Base-by-base conservation (phyloP, 805 yeast genomes). In the Cyberlindnera meyerae region DNA sequence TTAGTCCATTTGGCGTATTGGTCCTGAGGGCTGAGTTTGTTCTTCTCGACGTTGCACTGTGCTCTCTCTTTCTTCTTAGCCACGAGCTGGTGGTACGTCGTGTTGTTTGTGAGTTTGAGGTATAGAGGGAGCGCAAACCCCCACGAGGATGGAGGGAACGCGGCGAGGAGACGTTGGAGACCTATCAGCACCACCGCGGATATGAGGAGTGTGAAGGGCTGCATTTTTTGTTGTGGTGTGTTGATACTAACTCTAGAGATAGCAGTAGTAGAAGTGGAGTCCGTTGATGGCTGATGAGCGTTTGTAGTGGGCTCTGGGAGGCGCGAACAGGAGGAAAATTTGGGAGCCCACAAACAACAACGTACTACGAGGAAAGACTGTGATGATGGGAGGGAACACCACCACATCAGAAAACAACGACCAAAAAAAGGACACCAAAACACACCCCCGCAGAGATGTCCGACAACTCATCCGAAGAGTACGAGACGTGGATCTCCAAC, bases 1-100 rank as follows among this genome's bases (percentile, higher is more conserved):
- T 87, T 87, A 1, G 97, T 94, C 97, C 97, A 93, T 52, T 75
- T 80, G 20, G 97, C 96, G 58, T 90, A 93, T 52, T 93, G 79
- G 57, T 93, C 97, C 59, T 90, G 96, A 2, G 97, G 90, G 37
- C 86, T 75, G 8, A 88, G 73, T 3, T 68, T 44, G 21, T 75
- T 65, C 43, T 87, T 72, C 48, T 79, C 75, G 11, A 63, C 66
- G 47, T 73, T 66, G 16, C 77, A 53, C 14, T 62, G 57, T 12
- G 58, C 55, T 33, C 79, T 72, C 44, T 82, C 73, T 8, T 53
- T 47, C 36, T 70, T 65, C 35, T 65, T 50, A 3, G 44, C 39
- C 12, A 56, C 50, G 18, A 71, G 36, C 20, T 40, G 11, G 6
- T 29, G 11, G 30, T 13, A 41, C 4, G 33, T 34, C 12, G 31